Evolutionary conservation across 2,329 filamentous ascomycete species (phyloP).

Genomic region (Diaporthe vaccinii): DNA sequence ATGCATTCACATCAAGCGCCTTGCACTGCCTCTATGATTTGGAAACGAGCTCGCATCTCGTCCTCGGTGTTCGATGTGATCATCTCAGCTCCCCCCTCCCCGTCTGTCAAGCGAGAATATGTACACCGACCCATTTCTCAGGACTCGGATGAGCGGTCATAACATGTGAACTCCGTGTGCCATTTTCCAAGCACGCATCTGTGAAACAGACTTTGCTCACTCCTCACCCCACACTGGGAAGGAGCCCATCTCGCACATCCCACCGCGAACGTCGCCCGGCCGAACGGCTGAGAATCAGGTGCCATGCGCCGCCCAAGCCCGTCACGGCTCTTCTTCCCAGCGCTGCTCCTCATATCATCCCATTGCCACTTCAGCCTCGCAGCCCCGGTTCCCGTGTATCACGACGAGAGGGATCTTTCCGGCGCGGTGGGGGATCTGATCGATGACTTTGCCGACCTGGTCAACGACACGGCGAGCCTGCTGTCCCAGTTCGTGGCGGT

Average conservation of each 20-base stretch:
- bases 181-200: background rate
- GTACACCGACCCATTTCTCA: background rate
- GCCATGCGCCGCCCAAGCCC: constrained; percentile 25
- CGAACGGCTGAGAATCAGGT: background rate
- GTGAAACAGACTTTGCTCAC: constrained; percentile 10
- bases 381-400: background rate
- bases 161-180: background rate
- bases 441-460: constrained; percentile 17
- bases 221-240: background rate
- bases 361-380: constrained; percentile 1
- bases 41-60: background rate
- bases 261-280: background rate
- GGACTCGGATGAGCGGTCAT: background rate
- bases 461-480: constrained; percentile 31
- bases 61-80: background rate
- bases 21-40: constrained; percentile 28
- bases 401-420: constrained; percentile 27
- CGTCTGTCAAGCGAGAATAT: background rate
- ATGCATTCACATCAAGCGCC: constrained; percentile 13
- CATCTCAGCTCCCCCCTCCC: background rate
- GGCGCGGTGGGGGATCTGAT: constrained; percentile 14
- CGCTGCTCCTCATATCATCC: background rate
- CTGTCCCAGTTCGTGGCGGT: constrained; percentile 28
- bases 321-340: constrained; percentile 12
- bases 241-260: background rate